Evolutionary conservation across 2,329 filamentous ascomycete genomes (phyloP), one percentile per base, ranked within the genome.

Genomic region (Pseudogymnoascus sp.): DNA sequence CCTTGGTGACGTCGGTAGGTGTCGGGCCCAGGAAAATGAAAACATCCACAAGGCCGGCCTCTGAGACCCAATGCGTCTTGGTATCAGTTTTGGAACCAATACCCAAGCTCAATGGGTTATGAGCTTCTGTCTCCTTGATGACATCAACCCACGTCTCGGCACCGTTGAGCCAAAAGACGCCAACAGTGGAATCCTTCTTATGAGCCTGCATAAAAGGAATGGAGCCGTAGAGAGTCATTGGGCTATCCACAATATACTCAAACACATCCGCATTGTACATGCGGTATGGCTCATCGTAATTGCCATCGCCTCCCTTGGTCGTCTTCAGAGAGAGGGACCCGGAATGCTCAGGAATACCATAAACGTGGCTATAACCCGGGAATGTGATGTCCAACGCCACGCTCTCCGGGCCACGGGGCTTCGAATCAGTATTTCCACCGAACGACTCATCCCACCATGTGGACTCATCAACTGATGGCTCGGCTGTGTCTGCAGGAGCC

Each of bases 391-490:
- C 94, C 62, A 99, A 76, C 12, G 84, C 91, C 47, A 99, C 81
- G 71, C 92, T 94, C 75, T 99, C 94, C 0, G 94, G 94, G 1
- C 94, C 94, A 69, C 86, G 86, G n/a, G 94, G 93, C 75, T 99
- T 99, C 4, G 87, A 84, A 74, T 99, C 94, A 0, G 92, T 97
- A 73, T 94, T 96, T 64, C 93, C 92, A 65, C 93, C 93, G 73
- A 99, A 99, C 0, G 82, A 84, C 77, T 99, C 94, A 6, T 99
- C 94, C 94, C 94, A 99, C 91, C 91, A 97, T 3, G 92, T 97
- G 75, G 87, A 89, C 71, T 97, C 89, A 66, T 94, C 89, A 33
- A 53, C 47, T 18, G 47, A 33, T 65, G 88, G 84, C 12, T 78
- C 80, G 9, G 76, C 69, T 37, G 67, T 65, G 58, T 74, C 72